Evolutionary conservation across 768 basidiomycete species (phyloP).

Genomic region (Tephrocybe rancida): DNA sequence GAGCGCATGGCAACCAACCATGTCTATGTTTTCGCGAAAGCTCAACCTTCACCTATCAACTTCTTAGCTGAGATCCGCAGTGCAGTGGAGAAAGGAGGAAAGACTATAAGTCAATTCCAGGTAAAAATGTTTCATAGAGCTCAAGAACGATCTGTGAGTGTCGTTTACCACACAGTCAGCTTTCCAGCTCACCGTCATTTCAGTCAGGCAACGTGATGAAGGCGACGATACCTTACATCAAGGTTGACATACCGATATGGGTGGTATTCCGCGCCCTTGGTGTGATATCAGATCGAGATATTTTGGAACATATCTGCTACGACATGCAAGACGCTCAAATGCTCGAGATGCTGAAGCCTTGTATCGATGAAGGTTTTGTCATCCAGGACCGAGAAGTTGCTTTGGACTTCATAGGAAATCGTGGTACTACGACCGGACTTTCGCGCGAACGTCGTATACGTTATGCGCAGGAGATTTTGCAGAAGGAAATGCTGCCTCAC

Average conservation of each 20-base stretch:
- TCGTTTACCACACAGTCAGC: neutral
- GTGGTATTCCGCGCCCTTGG: conserved; percentile 98
- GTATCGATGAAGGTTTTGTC: conserved; percentile 97
- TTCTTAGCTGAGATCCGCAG: conserved; percentile 97
- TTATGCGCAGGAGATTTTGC: conserved; percentile 96
- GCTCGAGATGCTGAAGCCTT: conserved; percentile 98
- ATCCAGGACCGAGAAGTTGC: conserved; percentile 98
- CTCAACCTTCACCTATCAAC: conserved; percentile 92
- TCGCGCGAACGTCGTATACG: conserved; percentile 91
- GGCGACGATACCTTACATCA: conserved; percentile 97
- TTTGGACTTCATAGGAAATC: conserved; percentile 96
- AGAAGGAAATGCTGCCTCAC: conserved; percentile 98
- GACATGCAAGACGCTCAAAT: conserved; percentile 95
- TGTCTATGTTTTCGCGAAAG: conserved; percentile 98
- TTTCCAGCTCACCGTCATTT: conserved; percentile 7
- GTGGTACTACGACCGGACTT: conserved; percentile 93
- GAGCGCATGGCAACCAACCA: conserved; percentile 99
- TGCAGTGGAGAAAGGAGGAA: conserved; percentile 97
- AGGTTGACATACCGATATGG: conserved; percentile 98
- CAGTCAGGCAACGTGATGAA: conserved; percentile 93
- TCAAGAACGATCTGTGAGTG: conserved; percentile 83
- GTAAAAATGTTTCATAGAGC: conserved; percentile 95
- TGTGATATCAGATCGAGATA: conserved; percentile 96
- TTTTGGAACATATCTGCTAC: conserved; percentile 98
- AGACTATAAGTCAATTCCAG: conserved; percentile 97